Evolutionary conservation across 169 alveolate genomes (phyloP), one percentile per base, ranked within the genome.

Genomic region (Neospora caninum): DNA sequence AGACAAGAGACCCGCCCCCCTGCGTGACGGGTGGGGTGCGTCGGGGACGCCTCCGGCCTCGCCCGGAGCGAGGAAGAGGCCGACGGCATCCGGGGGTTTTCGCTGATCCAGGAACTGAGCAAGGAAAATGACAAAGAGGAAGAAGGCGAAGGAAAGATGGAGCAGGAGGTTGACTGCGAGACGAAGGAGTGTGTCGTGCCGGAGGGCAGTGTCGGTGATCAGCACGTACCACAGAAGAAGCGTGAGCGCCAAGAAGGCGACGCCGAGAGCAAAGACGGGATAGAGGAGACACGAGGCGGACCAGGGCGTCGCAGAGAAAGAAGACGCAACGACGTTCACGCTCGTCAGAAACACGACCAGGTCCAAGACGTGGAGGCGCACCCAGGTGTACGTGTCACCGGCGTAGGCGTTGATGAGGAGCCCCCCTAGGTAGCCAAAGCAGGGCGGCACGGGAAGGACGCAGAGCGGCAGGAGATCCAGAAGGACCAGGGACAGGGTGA

Each of bases 361-460:
- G 80, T 92, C 95, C 92, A 91, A 67, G 42, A 54, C 88, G 43
- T 92, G 95, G 70, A 92, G 88, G 6, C 95, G 95, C 0, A 80
- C 88, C 95, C 95, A 92, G 25, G 95, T 84, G 92, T 92, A 92
- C 9, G 78, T 67, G 43, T 92, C 95, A 7, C 41, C 54, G 10
- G 92, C 88, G 39, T 39, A 36, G 2, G 34, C 25, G 43, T 92
- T 92, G 31, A 92, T 53, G 29, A 43, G 34, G 27, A 43, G 22
- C 73, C 95, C 80, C 27, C 88, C 34, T 25, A 36, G 10, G 92
- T 92, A 92, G 95, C 82, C 49, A 18, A 49, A 58, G 29, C 20
- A n/a, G 29, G 95, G 22, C 27, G 67, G 88, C 27, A 36, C 69
- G 1, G 54, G 80, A 18, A 92, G 88, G 0, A 58, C 43, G 4